Percentiles rank a stretch among this genome's conserved stretches.
These are phyloP conservation scores for Wickerhamiella lipophila DNA, from an alignment of 805 yeast species.

Conservation along the genomic window DNA sequence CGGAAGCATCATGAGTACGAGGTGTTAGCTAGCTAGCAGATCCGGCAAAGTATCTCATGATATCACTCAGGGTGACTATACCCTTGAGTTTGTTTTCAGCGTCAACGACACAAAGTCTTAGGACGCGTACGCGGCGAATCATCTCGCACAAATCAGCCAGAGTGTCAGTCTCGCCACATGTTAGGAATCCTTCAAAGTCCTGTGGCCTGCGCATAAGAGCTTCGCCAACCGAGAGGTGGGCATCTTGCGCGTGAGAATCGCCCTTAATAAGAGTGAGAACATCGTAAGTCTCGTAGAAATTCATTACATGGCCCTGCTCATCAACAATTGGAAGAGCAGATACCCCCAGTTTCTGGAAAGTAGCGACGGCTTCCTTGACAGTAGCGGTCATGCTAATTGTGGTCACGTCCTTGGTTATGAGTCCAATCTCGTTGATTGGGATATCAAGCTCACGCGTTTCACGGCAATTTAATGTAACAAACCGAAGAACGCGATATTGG, in stretches of 20 bases:
- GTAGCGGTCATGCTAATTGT: conserved; percentile 85
- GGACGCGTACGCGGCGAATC: conserved; percentile 78
- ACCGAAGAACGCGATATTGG: conserved; percentile 89
- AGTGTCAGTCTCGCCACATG: conserved; percentile 80
- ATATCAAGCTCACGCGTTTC: conserved; percentile 74
- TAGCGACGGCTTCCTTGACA: conserved; percentile 81
- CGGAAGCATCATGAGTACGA: too few relatives aligned
- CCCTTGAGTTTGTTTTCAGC: conserved; percentile 65
- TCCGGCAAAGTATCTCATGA: conserved; percentile 44
- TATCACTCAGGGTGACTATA: conserved; percentile 83
- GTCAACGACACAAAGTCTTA: conserved; percentile 85
- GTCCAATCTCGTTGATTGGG: conserved; percentile 57
- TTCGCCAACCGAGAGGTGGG: conserved; percentile 86
- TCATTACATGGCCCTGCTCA: conserved; percentile 52
- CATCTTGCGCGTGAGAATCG: conserved; percentile 72
- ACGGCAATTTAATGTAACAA: conserved; percentile 90
- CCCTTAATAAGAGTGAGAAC: conserved; percentile 86
- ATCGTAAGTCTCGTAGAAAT: conserved; percentile 93
- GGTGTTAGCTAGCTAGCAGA: background rate
- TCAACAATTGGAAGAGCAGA: conserved; percentile 91
- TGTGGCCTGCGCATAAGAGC: conserved; percentile 87
- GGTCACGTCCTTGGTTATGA: conserved; percentile 44
- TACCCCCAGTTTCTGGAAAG: conserved; percentile 65
- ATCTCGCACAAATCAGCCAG: conserved; percentile 85
- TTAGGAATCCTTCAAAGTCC: conserved; percentile 95